Evolutionary conservation across 2,329 filamentous ascomycete species (phyloP).

Genomic region (Tolypocladium tropicale): DNA sequence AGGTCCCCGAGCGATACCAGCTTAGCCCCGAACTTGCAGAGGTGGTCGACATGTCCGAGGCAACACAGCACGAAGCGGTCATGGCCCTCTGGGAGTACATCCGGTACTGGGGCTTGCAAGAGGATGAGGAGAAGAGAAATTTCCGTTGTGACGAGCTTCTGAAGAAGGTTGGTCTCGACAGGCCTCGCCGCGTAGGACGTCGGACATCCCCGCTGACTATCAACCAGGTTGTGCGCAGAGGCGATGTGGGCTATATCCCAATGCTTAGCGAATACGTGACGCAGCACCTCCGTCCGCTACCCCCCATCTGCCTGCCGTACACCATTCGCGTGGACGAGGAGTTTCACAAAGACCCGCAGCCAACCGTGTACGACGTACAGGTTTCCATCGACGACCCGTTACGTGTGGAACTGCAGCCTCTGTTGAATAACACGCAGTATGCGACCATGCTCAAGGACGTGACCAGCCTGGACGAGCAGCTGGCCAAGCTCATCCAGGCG

Average conservation of each 20-base stretch:
- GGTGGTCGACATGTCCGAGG: slow-evolving; percentile 76
- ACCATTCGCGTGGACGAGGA: slow-evolving; percentile 87
- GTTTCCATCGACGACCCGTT: slow-evolving; percentile 79
- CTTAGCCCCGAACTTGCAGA: slow-evolving; percentile 72
- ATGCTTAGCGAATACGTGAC: slow-evolving; percentile 72
- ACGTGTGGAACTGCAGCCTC: slow-evolving; percentile 51
- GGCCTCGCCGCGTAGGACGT: background rate
- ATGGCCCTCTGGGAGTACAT: slow-evolving; percentile 96
- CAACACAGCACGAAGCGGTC: slow-evolving; percentile 76
- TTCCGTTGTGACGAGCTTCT: slow-evolving; percentile 84
- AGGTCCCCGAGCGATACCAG: slow-evolving; percentile 75
- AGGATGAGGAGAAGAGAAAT: slow-evolving; percentile 88
- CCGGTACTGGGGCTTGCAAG: slow-evolving; percentile 72
- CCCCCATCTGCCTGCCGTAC: slow-evolving; percentile 76
- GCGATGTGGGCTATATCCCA: slow-evolving; percentile 75
- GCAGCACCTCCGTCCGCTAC: slow-evolving; percentile 66
- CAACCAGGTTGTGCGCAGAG: slow-evolving; percentile 59
- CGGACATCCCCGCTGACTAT: slow-evolving; percentile 1
- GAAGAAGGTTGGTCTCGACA: slow-evolving; percentile 48
- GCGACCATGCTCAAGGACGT: slow-evolving; percentile 67
- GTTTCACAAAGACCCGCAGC: slow-evolving; percentile 63
- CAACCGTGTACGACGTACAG: slow-evolving; percentile 83
- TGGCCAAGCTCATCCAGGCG: slow-evolving; percentile 74
- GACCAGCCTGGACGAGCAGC: slow-evolving; percentile 68
- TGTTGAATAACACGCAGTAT: slow-evolving; percentile 61